Evolutionary conservation across 2,329 filamentous ascomycete genomes (phyloP).

Genomic region (Nigrospora osmanthi): DNA sequence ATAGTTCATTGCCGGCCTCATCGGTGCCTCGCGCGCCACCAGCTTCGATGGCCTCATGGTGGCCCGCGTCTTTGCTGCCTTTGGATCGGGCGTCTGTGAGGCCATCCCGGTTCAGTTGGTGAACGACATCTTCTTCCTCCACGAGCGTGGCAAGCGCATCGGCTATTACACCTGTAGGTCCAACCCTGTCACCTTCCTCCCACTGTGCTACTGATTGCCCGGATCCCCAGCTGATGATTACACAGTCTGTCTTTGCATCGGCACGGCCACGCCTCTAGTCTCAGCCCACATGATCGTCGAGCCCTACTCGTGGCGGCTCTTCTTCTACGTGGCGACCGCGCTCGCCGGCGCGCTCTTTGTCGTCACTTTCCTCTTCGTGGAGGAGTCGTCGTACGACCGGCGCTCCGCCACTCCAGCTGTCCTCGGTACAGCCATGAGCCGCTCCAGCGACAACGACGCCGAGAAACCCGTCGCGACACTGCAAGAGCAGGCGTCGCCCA

Average conservation of each 20-base stretch:
- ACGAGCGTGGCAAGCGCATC: slow-evolving; percentile 42
- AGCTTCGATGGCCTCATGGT: slow-evolving; percentile 29
- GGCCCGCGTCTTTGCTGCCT: slow-evolving; percentile 27
- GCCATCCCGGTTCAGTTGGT: slow-evolving; percentile 36
- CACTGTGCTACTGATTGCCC: too few species aligned
- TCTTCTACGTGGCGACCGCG: slow-evolving; percentile 53
- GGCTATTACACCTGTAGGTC: slow-evolving; percentile 47
- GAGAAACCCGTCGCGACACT: slow-evolving; percentile 11
- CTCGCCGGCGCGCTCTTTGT: slow-evolving; percentile 37
- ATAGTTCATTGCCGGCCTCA: slow-evolving; percentile 31
- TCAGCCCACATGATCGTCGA: slow-evolving; percentile 54
- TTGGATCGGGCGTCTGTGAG: slow-evolving; percentile 35
- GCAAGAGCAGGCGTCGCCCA: slow-evolving; percentile 7
- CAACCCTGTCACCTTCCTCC: background rate
- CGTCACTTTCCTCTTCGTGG: slow-evolving; percentile 42
- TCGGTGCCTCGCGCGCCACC: slow-evolving; percentile 26
- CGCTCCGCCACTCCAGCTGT: background rate
- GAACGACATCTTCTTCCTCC: slow-evolving; percentile 37
- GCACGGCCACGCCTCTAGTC: slow-evolving; percentile 46
- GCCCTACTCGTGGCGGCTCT: slow-evolving; percentile 50
- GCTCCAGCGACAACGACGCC: slow-evolving; percentile 9
- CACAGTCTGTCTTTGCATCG: slow-evolving; percentile 44
- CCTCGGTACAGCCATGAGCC: slow-evolving; percentile 1
- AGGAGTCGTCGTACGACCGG: slow-evolving; percentile 38
- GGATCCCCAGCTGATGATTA: background rate